Base-by-base conservation (phyloP, 345 rosid genomes). In the Leavenworthia alabamica region DNA sequence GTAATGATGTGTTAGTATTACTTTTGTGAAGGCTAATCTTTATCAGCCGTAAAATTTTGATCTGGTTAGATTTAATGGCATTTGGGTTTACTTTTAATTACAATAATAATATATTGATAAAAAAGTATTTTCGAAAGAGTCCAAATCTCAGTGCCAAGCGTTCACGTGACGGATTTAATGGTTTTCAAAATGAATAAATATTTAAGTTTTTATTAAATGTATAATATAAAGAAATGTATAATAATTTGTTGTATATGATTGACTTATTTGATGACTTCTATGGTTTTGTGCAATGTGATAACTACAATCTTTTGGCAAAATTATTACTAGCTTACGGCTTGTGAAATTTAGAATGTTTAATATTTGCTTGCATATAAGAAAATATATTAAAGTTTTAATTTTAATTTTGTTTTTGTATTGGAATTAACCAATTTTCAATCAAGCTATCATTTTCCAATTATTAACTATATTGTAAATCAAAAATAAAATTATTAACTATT, bases 91-190 rank as follows among this genome's bases (percentile, higher is more conserved):
- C 35, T 20, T 17, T 14, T 58, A 13, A 16, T 31, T 31, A 13
- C n/a, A n/a, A 4, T 24, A 5, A 10, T 32, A 14, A 22, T 22
- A 41, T 32, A 17, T 5, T 52, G 41, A 64, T 42, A 19, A 12
- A 40, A 7, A 24, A 6, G 69, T 55, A 63, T 58, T 62, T 62
- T 39, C 28, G 32, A 55, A 50, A 49, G 60, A 31, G 6, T 64
- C 66, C 75, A 71, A 56, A 64, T 48, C 60, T 71, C 42, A 42
- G 33, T 49, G 60, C 37, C 37, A 41, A 71, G 58, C 64, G 41
- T 71, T 71, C 75, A 71, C 75, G 70, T 71, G 75, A 64, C 15
- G 33, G 60, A 63, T 56, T 70, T 71, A 55, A 39, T 62, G 49
- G 54, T 12, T 47, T 19, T 54, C n/a, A n/a, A 43, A 43, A 44